Conservation (phyloP, 441 rosid species). For the Codiaeum variegatum region DNA sequence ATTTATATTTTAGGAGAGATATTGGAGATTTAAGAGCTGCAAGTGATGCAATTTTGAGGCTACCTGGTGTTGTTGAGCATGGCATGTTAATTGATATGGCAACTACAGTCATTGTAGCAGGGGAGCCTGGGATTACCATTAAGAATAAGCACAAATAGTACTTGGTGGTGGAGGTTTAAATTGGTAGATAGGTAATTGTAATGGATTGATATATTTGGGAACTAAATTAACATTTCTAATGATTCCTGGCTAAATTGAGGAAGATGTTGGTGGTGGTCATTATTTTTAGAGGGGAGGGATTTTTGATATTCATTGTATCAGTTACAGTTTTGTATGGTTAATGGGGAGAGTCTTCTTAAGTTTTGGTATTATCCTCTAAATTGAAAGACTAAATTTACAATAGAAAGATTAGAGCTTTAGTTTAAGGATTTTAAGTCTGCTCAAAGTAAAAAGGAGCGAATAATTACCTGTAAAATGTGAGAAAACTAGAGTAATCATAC, state of each 20-base stretch:
- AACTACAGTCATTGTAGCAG: conserved; percentile 76
- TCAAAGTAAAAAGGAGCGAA: conserved; percentile 18
- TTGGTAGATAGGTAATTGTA: not conserved
- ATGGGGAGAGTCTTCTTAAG: conserved; percentile 2
- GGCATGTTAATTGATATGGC: conserved; percentile 95
- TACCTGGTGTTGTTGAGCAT: conserved; percentile 83
- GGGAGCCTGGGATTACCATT: conserved; percentile 62
- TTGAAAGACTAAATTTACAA: not conserved
- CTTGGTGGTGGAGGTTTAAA: not conserved
- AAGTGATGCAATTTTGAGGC: conserved; percentile 65
- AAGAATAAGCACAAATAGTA: conserved; percentile 38
- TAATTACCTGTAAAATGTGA: conserved; percentile 30
- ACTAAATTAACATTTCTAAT: not conserved
- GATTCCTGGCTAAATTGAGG: conserved; percentile 4
- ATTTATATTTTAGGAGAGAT: conserved; percentile 57
- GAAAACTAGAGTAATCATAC: not conserved
- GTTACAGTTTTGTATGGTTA: not conserved
- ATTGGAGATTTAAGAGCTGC: conserved; percentile 68
- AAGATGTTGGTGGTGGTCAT: not conserved
- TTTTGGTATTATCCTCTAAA: not conserved
- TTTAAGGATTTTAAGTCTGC: conserved; percentile 64
- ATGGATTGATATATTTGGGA: not conserved
- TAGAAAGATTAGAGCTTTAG: not conserved
- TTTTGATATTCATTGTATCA: not conserved
- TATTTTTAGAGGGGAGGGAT: not conserved